Evolutionary conservation across 371 early-diverging fungal genomes (phyloP).

Genomic region (Rhizomucor pusillus): DNA sequence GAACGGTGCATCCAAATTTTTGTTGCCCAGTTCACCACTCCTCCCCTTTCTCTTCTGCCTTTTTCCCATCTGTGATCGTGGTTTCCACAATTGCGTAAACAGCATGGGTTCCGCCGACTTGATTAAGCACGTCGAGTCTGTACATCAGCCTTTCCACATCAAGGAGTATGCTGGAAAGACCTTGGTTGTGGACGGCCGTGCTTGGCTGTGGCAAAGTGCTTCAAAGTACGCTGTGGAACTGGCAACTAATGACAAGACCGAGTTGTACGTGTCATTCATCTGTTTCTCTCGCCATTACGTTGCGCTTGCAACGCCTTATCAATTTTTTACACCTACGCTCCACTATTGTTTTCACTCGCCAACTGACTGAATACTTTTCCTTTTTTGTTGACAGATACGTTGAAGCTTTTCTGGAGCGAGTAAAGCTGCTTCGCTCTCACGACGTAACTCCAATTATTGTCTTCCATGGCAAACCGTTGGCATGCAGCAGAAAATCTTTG

Average conservation of each 20-base stretch:
- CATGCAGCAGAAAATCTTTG: conserved; percentile 81
- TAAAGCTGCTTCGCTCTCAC: conserved; percentile 65
- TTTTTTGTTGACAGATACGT: conserved; percentile 59
- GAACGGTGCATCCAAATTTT: no score
- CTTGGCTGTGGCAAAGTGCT: conserved; percentile 89
- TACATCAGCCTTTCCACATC: conserved; percentile 64
- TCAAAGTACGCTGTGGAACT: conserved; percentile 79
- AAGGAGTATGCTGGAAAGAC: conserved; percentile 66
- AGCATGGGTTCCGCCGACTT: conserved; percentile 88
- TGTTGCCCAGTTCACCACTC: no score
- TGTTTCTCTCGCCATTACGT: not conserved
- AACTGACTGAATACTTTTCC: not conserved
- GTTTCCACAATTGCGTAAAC: not conserved
- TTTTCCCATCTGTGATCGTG: no score
- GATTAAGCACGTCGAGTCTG: conserved; percentile 74
- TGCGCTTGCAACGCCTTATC: not conserved
- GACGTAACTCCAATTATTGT: conserved; percentile 87
- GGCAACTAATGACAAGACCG: conserved; percentile 38
- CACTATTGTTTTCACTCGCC: no score
- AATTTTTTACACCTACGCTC: not conserved
- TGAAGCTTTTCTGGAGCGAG: conserved; percentile 66
- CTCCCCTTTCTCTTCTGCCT: no score
- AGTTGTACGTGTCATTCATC: conserved; percentile 1
- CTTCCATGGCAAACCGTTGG: conserved; percentile 95
- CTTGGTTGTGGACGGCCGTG: conserved; percentile 90